Evolutionary conservation across 805 yeast species (phyloP).

Genomic region (Suhomyces emberorum): DNA sequence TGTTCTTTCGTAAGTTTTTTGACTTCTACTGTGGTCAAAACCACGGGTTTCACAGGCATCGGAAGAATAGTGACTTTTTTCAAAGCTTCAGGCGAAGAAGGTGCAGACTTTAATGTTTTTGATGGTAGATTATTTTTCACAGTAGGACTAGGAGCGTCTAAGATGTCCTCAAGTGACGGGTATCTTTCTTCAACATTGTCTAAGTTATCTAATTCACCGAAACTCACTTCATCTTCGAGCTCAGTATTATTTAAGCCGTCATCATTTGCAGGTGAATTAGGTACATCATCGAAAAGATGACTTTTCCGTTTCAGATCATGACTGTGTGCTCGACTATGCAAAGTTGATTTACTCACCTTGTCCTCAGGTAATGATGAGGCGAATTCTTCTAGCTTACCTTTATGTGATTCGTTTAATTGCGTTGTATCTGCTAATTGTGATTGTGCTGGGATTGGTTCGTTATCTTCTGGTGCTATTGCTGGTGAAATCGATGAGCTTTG

Average conservation of each 20-base stretch:
- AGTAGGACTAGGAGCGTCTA: constrained; percentile 1
- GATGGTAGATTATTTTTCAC: neutral
- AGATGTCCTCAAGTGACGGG: constrained; percentile 43
- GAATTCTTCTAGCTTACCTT: neutral
- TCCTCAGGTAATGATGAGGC: neutral
- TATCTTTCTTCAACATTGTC: constrained; percentile 50
- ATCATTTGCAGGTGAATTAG: neutral
- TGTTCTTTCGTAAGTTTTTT: constrained; percentile 19
- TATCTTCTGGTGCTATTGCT: neutral
- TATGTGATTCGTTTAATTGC: neutral
- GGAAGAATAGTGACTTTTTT: neutral
- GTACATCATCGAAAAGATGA: neutral
- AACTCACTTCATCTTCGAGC: constrained; percentile 12
- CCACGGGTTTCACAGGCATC: constrained; percentile 14
- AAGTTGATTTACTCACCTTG: neutral
- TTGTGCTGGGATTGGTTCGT: neutral
- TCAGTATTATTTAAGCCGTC: neutral
- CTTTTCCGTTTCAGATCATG: constrained; percentile 1
- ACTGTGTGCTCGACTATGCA: neutral
- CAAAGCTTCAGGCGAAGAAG: neutral
- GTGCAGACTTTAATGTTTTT: neutral
- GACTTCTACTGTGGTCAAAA: constrained; percentile 12
- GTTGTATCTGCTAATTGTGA: neutral
- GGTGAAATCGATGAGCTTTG: neutral
- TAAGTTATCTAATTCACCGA: constrained; percentile 37